phyloP scores from a whole-genome alignment of 768 basidiomycete species.

The Pulveroboletus sp. region DNA sequence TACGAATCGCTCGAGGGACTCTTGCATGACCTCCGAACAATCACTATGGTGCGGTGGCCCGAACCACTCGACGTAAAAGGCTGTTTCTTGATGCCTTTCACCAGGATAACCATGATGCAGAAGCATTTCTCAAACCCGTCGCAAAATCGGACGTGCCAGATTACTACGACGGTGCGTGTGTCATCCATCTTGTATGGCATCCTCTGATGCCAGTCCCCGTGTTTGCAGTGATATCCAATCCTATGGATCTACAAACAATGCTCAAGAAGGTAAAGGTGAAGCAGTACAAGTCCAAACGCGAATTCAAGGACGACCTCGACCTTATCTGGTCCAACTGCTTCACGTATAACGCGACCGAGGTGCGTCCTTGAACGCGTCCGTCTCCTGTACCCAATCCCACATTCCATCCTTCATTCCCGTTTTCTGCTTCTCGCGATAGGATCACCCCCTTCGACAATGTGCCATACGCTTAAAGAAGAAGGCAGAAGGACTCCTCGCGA shows the following conservation, averaged over 20 bases:
- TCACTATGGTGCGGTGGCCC: slow-evolving; percentile 51
- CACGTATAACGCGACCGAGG: slow-evolving; percentile 88
- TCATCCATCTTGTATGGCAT: not conserved
- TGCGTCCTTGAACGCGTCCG: slow-evolving; percentile 38
- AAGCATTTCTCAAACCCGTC: slow-evolving; percentile 92
- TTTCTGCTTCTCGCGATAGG: slow-evolving; percentile 40
- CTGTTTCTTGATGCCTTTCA: slow-evolving; percentile 24
- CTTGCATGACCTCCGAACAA: slow-evolving; percentile 77
- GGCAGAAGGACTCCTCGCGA: slow-evolving; percentile 80
- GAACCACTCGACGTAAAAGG: slow-evolving; percentile 19
- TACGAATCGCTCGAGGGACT: slow-evolving; percentile 92
- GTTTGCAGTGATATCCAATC: slow-evolving; percentile 77
- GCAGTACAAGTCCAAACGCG: slow-evolving; percentile 89
- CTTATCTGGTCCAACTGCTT: slow-evolving; percentile 97
- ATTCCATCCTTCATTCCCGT: not conserved
- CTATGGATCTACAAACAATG: slow-evolving; percentile 96
- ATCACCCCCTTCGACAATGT: slow-evolving; percentile 83
- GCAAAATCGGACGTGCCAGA: slow-evolving; percentile 87
- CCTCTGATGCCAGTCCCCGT: slow-evolving; percentile 4
- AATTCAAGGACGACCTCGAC: slow-evolving; percentile 92
- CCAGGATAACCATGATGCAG: slow-evolving; percentile 85
- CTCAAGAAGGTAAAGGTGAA: slow-evolving; percentile 90
- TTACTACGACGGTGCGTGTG: slow-evolving; percentile 80
- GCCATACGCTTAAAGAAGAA: slow-evolving; percentile 80
- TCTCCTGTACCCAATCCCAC: not conserved